A percentile compares a stretch with the other conserved stretches of the same genome.
Conservation (phyloP, 805 yeast species). For the Starmerella davenportii region DNA sequence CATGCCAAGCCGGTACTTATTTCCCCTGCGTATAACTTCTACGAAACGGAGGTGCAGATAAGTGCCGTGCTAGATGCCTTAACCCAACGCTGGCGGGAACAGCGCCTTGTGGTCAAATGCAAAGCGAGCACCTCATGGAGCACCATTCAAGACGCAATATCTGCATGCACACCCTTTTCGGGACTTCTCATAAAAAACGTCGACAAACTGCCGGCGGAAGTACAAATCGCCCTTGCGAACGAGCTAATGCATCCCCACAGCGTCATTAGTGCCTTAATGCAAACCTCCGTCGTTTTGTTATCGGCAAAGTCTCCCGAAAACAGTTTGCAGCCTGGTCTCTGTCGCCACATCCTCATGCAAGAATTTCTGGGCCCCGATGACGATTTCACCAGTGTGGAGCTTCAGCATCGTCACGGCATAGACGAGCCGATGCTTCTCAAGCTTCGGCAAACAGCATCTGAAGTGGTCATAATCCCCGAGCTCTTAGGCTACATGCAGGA, state of each 20-base stretch:
- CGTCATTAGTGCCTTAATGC: neutral
- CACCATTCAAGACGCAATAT: constrained; percentile 1
- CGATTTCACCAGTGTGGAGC: constrained; percentile 6
- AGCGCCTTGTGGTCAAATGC: constrained; percentile 2
- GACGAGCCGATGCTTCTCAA: neutral
- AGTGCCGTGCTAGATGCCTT: constrained; percentile 2
- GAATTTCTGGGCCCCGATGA: constrained; percentile 3
- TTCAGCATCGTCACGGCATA: neutral
- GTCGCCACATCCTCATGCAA: constrained; percentile 11
- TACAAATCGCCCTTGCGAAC: constrained; percentile 9
- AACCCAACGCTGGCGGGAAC: neutral
- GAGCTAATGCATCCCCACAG: constrained; percentile 6
- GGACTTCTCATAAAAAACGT: constrained; percentile 3
- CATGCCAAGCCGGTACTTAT: constrained; percentile 9
- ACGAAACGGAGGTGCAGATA: constrained; percentile 4
- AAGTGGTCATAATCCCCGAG: constrained; percentile 31
- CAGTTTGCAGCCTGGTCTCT: constrained; percentile 6
- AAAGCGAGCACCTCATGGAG: constrained; percentile 5
- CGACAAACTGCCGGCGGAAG: constrained; percentile 5
- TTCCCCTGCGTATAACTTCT: neutral
- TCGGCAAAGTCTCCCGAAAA: constrained; percentile 4
- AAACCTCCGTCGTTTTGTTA: constrained; percentile 4
- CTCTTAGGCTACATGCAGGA: constrained; percentile 39
- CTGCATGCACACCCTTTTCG: neutral
- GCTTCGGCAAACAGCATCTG: neutral